Conservation (phyloP, 345 rosid species). For the Pelargonium nanum region DNA sequence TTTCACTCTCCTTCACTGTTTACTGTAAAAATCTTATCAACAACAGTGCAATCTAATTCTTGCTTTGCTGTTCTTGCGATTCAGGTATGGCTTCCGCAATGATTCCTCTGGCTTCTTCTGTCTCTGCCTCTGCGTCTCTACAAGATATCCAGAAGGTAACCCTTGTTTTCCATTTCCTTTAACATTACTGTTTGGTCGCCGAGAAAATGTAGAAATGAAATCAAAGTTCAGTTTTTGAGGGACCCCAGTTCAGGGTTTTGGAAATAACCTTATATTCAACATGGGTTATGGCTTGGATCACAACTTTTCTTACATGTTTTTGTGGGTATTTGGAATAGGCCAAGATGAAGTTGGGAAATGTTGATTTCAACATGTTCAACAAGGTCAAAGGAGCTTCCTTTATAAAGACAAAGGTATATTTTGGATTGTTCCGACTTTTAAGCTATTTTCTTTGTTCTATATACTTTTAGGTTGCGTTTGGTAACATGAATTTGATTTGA, state of each 20-base stretch:
- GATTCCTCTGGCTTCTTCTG: slow-evolving; percentile 49
- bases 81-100: slow-evolving; percentile 55
- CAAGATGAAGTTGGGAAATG: slow-evolving; percentile 47
- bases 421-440: neutral
- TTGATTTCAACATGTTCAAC: slow-evolving; percentile 14
- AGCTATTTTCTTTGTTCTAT: neutral
- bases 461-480: neutral
- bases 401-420: slow-evolving; percentile 43
- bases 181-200: slow-evolving; percentile 5
- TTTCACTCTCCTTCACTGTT: neutral
- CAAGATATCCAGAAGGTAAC: slow-evolving; percentile 50
- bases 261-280: too few species aligned
- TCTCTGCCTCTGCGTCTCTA: slow-evolving; percentile 31
- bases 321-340: slow-evolving; percentile 26
- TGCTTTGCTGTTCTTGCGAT: neutral
- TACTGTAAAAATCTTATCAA: neutral
- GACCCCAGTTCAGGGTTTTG: neutral
- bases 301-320: neutral
- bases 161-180: neutral
- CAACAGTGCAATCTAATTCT: neutral
- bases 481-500: too few species aligned
- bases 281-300: slow-evolving; percentile 1
- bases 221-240: neutral
- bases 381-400: slow-evolving; percentile 28
- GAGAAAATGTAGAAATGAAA: neutral